These are phyloP conservation scores for Stromatinia cepivora DNA, from an alignment of 2,329 filamentous ascomycete species.

Conservation along the genomic window DNA sequence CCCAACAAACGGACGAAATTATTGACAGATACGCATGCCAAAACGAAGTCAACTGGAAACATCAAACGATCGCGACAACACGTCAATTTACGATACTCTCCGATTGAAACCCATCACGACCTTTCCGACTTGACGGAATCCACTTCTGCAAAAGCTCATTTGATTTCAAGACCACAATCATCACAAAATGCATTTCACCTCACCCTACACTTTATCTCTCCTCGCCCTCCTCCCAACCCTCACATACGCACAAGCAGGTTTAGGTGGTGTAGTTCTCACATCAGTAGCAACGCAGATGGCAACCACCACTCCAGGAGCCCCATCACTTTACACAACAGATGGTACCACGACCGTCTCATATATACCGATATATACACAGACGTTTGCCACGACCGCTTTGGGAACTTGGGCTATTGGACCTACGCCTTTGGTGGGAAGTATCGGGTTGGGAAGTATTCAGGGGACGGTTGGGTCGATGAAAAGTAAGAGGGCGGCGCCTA, in stretches of 20 bases:
- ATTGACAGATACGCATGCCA: neutral
- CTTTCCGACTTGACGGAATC: neutral
- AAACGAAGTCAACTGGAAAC: neutral
- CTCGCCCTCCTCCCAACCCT: constrained; percentile 6
- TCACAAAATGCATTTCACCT: constrained; percentile 1
- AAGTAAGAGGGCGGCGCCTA: constrained; percentile 20
- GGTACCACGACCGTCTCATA: neutral
- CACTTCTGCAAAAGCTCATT: neutral
- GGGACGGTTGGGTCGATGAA: constrained; percentile 27
- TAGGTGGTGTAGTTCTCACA: constrained; percentile 4
- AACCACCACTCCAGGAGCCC: neutral
- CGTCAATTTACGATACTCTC: neutral
- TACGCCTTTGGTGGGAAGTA: constrained; percentile 32
- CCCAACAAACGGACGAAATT: constrained; percentile 9
- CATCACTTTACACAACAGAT: constrained; percentile 12
- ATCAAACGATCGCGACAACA: neutral
- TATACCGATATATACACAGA: constrained; percentile 33
- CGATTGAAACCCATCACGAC: neutral
- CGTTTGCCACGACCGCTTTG: constrained; percentile 38
- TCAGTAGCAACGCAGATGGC: constrained; percentile 17
- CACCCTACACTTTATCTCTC: neutral
- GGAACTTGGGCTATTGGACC: constrained; percentile 37
- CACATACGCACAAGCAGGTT: constrained; percentile 18
- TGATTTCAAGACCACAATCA: neutral
- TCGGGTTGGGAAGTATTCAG: constrained; percentile 36